These are phyloP conservation scores for Truncatella angustata DNA, from an alignment of 2,329 filamentous ascomycete species.

Conservation along the genomic window DNA sequence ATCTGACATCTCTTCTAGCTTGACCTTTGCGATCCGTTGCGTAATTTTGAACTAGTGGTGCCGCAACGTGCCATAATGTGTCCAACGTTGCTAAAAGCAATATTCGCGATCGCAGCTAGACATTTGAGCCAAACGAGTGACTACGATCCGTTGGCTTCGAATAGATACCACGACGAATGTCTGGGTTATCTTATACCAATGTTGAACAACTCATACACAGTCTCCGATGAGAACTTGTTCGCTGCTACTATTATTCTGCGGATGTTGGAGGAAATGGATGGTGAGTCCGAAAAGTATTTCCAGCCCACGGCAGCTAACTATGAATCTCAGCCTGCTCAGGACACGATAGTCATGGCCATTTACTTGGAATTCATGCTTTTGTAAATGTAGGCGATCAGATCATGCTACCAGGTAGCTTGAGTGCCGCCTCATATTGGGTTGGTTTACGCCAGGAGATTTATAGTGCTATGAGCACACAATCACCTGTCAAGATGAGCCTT, in stretches of 20 bases:
- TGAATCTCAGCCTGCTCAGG: slow-evolving; percentile 34
- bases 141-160: slow-evolving; percentile 48
- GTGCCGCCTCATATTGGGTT: slow-evolving; percentile 56
- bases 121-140: slow-evolving; percentile 48
- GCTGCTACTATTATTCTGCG: slow-evolving; percentile 51
- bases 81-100: slow-evolving; percentile 53
- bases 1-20: slow-evolving; percentile 17
- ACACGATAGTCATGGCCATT: slow-evolving; percentile 44
- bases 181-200: slow-evolving; percentile 48
- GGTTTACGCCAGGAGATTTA: slow-evolving; percentile 60
- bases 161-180: slow-evolving; percentile 53
- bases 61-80: slow-evolving; percentile 50
- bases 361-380: slow-evolving; percentile 45
- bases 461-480: slow-evolving; percentile 48
- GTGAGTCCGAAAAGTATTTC: slow-evolving; percentile 15
- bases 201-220: slow-evolving; percentile 35
- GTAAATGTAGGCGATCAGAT: slow-evolving; percentile 40
- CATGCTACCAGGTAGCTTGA: slow-evolving; percentile 39
- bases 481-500: slow-evolving; percentile 47
- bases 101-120: slow-evolving; percentile 53
- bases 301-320: slow-evolving; percentile 20
- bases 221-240: slow-evolving; percentile 51
- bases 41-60: slow-evolving; percentile 52
- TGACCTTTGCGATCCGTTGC: slow-evolving; percentile 29
- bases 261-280: slow-evolving; percentile 47